Evolutionary conservation across 495 filamentous ascomycete genomes (phyloP), one percentile per base, ranked within the genome.

Genomic region (Diplogelasinospora grovesii): DNA sequence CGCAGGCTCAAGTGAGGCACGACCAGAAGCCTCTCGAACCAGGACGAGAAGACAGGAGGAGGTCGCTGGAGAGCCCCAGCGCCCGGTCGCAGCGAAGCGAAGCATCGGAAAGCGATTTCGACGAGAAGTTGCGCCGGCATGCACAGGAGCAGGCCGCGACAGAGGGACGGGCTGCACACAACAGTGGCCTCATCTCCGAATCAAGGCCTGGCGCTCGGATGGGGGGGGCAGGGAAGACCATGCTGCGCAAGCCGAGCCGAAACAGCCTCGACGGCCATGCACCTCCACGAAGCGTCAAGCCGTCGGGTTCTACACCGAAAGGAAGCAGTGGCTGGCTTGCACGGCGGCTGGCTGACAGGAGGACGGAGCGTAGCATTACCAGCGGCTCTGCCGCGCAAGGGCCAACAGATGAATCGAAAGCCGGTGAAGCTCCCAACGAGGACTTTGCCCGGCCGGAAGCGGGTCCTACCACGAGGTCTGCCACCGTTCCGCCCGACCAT

Each of bases 341-440:
- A 4, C 53, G 53, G 9, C 46, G 56, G 3, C 22, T 59, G 8
- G 57, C 54, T 24, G 42, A 37, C 35, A 53, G 34, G 28, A 57
- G 27, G 28, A 46, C 29, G 28, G 38, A 36, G 30, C 41, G 31
- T 8, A 43, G 33, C 22, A n/a, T n/a, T n/a, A n/a, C n/a, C n/a
- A 38, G 27, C 28, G 13, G 41, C 15, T 26, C 29, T 18, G 19
- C 39, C 13, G 20, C 27, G 8, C 45, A 35, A 7, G 30, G 24
- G 19, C 22, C 36, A 16, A 22, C 32, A 20, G 41, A 41, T 19
- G 39, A 30, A 33, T 34, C 41, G 19, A 41, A 46, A 20, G 69
- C 74, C 39, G 64, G 58, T 36, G 68, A 65, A 22, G 54, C 66
- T 15, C 56, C 54, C 19, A 52, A 49, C 9, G 53, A 55, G 43